Evolutionary conservation across 495 filamentous ascomycete species (phyloP).

Genomic region (Penicillium steckii): DNA sequence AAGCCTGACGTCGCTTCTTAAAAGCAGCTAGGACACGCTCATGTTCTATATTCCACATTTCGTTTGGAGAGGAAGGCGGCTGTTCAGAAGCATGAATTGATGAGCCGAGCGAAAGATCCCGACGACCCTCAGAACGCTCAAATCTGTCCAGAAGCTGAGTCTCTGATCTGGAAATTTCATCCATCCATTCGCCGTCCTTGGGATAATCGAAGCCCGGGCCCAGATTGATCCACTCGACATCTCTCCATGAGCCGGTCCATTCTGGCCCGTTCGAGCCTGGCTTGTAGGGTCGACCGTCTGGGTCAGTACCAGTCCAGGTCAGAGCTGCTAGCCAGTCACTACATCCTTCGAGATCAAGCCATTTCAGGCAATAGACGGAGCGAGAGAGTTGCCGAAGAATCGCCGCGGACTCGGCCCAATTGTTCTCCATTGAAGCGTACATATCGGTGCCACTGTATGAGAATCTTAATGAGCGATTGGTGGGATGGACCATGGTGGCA

Average conservation of each 20-base stretch:
- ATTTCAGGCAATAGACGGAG: slow-evolving; percentile 68
- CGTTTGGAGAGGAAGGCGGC: background rate
- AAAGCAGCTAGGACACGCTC: slow-evolving; percentile 30
- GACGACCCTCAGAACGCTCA: background rate
- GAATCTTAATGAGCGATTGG: slow-evolving; percentile 25
- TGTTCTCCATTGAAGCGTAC: slow-evolving; percentile 64
- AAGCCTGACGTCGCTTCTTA: slow-evolving; percentile 26
- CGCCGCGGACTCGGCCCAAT: slow-evolving; percentile 68
- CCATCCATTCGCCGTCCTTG: background rate
- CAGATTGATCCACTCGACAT: slow-evolving; percentile 47
- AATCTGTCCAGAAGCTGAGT: background rate
- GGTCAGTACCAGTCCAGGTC: slow-evolving; percentile 37
- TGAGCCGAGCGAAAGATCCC: background rate
- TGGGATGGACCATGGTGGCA: slow-evolving; percentile 24
- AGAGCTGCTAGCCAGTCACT: slow-evolving; percentile 66
- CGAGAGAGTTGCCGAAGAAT: slow-evolving; percentile 68
- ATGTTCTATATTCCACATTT: slow-evolving; percentile 32
- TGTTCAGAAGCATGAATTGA: slow-evolving; percentile 3
- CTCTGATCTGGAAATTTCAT: background rate
- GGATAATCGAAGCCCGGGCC: slow-evolving; percentile 43
- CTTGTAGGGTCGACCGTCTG: slow-evolving; percentile 24
- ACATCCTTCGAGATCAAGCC: slow-evolving; percentile 81
- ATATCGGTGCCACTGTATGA: slow-evolving; percentile 57
- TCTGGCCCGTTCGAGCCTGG: slow-evolving; percentile 37
- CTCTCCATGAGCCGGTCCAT: slow-evolving; percentile 52